Conservation (phyloP, 23 red algal genomes). For the Pyropia haitanensis region DNA sequence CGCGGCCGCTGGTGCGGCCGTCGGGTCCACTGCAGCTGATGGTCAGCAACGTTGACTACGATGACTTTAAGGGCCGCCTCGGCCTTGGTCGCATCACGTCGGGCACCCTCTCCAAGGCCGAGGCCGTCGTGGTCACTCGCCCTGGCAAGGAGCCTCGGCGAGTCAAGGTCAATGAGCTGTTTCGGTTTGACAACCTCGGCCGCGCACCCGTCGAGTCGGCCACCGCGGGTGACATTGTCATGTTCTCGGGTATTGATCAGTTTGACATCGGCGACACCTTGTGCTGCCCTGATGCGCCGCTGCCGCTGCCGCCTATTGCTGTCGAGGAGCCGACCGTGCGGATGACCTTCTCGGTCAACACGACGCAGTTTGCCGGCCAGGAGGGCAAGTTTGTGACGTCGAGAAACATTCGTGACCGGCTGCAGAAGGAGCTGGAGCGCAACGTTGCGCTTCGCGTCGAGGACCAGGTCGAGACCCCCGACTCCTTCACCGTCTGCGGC, state of each 20-base stretch:
- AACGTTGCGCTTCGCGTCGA: constrained; percentile 74
- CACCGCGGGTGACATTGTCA: constrained; percentile 80
- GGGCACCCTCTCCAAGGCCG: constrained; percentile 22
- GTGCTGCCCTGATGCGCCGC: constrained; percentile 20
- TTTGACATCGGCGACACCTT: constrained; percentile 87
- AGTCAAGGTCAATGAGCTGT: constrained; percentile 64
- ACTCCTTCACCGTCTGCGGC: constrained; percentile 63
- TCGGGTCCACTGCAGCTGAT: constrained; percentile 67
- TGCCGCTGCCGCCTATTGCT: constrained; percentile 50
- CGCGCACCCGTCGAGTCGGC: constrained; percentile 47
- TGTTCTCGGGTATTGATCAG: constrained; percentile 49
- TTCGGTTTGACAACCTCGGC: constrained; percentile 81
- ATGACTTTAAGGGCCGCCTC: constrained; percentile 85
- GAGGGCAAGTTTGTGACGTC: constrained; percentile 87
- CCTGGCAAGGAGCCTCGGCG: constrained; percentile 23
- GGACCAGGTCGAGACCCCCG: constrained; percentile 38
- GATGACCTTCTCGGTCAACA: constrained; percentile 86
- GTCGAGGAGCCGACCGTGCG: constrained; percentile 91
- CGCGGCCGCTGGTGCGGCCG: constrained; percentile 41
- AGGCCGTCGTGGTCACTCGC: constrained; percentile 41
- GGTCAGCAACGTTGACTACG: constrained; percentile 72
- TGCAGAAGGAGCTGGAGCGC: constrained; percentile 67
- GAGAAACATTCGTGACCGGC: constrained; percentile 70
- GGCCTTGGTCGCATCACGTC: constrained; percentile 68
- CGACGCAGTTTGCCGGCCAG: constrained; percentile 78